Base-by-base conservation (phyloP, 495 filamentous ascomycete genomes). In the Echria macrotheca region DNA sequence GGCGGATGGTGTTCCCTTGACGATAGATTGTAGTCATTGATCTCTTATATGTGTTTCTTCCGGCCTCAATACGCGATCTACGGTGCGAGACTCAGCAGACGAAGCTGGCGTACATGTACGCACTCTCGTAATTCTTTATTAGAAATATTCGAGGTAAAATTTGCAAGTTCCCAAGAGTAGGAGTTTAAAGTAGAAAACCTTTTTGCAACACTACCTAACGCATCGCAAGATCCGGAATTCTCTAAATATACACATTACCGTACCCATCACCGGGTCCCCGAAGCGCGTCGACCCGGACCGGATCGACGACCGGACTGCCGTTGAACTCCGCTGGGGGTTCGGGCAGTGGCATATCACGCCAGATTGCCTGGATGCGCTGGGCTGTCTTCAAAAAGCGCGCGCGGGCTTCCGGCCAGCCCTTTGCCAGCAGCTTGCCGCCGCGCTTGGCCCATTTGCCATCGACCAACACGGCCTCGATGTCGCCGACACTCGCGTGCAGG, bases 401-500 rank as follows among this genome's bases (percentile, higher is more conserved):
- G 4, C 53, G 47, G 10, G 67, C 52, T 1, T 49, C 55, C 4
- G 35, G 50, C 21, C 64, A 71, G 10, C 44, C 42, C 31, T 49
- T 47, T 10, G 59, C 59, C 0, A 52, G 54, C 10, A 72, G 35
- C 52, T 63, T 66, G n/a, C 61, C 55, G 24, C 67, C 61, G 19
- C 64, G 49, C 53, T 75, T 75, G 32, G 41, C 28, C 24, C 70
- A 70, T 53, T 64, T 50, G 19, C 74, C 74, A 53, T 73, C 70
- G 1, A 76, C 69, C 26, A 77, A 50, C 11, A 78, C 74, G 29
- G 66, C 58, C 31, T 69, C 58, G 18, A 79, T 58, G 47, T 79
- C 73, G 0, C 69, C 72, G 3, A 72, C 64, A 37, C 63, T 71
- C 1, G 69, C 65, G 41, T 78, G 75, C 38, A 79, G 57, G 2